Evolutionary conservation across 257 asterid genomes (phyloP).

Genomic region (Buddleja alternifolia): DNA sequence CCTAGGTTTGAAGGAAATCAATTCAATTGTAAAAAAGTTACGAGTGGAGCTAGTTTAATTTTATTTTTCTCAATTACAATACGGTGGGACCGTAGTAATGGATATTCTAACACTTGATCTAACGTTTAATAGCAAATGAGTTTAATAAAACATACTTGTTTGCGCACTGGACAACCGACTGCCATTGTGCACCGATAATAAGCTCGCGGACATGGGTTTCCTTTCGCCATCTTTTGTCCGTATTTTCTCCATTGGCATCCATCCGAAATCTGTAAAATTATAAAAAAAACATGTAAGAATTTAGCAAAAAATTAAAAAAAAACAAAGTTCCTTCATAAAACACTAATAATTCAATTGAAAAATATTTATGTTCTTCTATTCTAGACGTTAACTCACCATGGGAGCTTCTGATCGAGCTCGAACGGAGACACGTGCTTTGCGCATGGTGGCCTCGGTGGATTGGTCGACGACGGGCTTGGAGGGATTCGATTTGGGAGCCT

Average conservation of each 20-base stretch:
- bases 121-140: no score
- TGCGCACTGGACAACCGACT: constrained; percentile 93
- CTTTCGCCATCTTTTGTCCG: constrained; percentile 97
- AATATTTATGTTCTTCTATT: not conserved
- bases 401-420: constrained; percentile 99
- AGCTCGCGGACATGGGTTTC: constrained; percentile 96
- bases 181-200: constrained; percentile 96
- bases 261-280: constrained; percentile 66
- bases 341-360: not conserved
- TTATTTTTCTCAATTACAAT: no score
- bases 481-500: constrained; percentile 46
- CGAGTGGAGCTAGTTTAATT: no score
- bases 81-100: no score
- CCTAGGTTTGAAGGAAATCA: not conserved
- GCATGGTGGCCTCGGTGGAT: constrained; percentile 74
- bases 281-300: not conserved
- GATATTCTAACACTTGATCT: no score
- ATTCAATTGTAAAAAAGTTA: not conserved
- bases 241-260: constrained; percentile 99
- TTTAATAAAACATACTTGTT: constrained; percentile 76
- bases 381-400: constrained; percentile 42
- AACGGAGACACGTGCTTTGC: constrained; percentile 96
- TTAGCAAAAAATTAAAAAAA: not conserved
- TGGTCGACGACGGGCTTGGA: constrained; percentile 54
- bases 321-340: not conserved